Percentiles rank a stretch among this genome's conserved stretches.
Conservation (phyloP, 1,139 yeast species). For the Yamadazyma aaseri region DNA sequence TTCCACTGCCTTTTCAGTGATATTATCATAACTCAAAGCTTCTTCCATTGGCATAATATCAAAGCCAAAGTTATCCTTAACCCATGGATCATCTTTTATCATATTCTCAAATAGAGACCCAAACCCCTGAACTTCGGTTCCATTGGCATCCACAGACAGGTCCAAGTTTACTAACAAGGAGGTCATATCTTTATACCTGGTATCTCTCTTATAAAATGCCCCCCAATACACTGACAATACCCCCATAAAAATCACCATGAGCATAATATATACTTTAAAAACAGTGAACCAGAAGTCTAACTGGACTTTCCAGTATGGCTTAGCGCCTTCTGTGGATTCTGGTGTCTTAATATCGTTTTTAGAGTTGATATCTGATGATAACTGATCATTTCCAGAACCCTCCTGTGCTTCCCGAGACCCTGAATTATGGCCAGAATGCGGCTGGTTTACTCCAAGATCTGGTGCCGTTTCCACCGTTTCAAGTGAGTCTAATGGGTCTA, state of each 20-base stretch:
- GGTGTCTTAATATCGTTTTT: background rate
- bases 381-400: no score
- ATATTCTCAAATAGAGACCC: constrained; percentile 32
- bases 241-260: constrained; percentile 21
- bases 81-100: constrained; percentile 16
- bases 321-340: background rate
- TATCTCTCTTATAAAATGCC: constrained; percentile 42
- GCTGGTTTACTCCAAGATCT: no score
- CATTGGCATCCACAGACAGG: constrained; percentile 19
- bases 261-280: background rate
- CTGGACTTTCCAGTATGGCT: no score
- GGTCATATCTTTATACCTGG: constrained; percentile 38
- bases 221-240: constrained; percentile 63
- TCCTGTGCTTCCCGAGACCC: no score
- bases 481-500: no score
- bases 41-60: constrained; percentile 2
- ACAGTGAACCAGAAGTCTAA: constrained; percentile 2
- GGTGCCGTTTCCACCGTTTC: no score
- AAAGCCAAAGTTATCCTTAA: constrained; percentile 6
- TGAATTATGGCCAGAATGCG: no score
- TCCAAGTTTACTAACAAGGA: constrained; percentile 51
- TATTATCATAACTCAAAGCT: background rate
- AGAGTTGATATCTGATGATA: no score
- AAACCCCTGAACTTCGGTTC: constrained; percentile 24
- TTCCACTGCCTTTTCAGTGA: constrained; percentile 33